A percentile compares a stretch with the other conserved stretches of the same genome.
Evolutionary conservation across 805 yeast species (phyloP).

Genomic region (Zygotorulaspora danielsina): DNA sequence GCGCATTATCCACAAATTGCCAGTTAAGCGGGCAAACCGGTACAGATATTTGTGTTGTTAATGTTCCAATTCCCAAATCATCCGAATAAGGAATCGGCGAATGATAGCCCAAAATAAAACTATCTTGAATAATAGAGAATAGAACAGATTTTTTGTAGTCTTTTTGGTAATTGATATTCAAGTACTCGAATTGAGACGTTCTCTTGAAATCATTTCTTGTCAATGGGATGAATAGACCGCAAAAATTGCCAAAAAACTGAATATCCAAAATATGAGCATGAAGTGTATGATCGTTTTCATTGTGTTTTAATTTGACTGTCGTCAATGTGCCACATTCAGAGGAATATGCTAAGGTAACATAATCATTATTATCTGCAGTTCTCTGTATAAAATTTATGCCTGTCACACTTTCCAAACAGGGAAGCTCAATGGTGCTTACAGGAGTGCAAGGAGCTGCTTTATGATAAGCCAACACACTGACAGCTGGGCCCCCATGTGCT

Average conservation of each 20-base stretch:
- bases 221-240: constrained; percentile 21
- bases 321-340: constrained; percentile 24
- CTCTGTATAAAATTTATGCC: constrained; percentile 17
- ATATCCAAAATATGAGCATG: constrained; percentile 13
- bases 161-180: constrained; percentile 23
- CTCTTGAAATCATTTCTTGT: constrained; percentile 18
- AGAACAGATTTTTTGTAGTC: constrained; percentile 18
- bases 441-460: constrained; percentile 2
- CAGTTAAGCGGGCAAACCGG: constrained; percentile 21
- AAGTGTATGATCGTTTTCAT: constrained; percentile 1
- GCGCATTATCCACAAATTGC: constrained; percentile 10
- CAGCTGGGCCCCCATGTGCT: constrained; percentile 25
- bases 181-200: constrained; percentile 22
- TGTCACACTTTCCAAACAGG: constrained; percentile 21
- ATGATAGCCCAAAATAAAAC: constrained; percentile 16
- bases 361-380: constrained; percentile 11
- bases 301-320: constrained; percentile 15
- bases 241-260: constrained; percentile 20
- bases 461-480: constrained; percentile 16
- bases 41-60: constrained; percentile 28
- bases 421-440: constrained; percentile 10
- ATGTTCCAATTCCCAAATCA: constrained; percentile 26
- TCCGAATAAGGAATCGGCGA: constrained; percentile 20
- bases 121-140: constrained; percentile 20
- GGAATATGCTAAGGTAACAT: constrained; percentile 15